Conservation (phyloP, 306 rosid genomes). For the Cucurbita pepo region DNA sequence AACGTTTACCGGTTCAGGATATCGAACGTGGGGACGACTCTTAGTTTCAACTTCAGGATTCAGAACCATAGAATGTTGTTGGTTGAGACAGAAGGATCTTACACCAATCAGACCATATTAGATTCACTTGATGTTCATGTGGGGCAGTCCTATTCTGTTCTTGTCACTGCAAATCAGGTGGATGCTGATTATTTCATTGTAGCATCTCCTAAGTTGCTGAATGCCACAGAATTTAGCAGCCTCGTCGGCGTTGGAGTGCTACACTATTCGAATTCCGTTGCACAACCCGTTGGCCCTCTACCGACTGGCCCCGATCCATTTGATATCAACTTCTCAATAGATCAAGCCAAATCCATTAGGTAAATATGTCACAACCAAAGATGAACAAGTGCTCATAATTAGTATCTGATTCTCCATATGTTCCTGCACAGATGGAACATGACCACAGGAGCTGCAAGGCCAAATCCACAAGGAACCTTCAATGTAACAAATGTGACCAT, state of each 20-base stretch:
- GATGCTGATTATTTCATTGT: conserved; percentile 58
- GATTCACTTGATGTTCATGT: conserved; percentile 81
- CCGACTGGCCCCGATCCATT: conserved; percentile 54
- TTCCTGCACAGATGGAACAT: conserved; percentile 52
- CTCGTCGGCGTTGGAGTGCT: conserved; percentile 42
- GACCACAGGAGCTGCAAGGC: conserved; percentile 80
- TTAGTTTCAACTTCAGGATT: conserved; percentile 75
- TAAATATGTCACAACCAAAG: conserved; percentile 6
- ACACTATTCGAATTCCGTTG: conserved; percentile 36
- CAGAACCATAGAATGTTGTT: conserved; percentile 45
- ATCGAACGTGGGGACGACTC: conserved; percentile 64
- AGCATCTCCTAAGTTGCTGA: conserved; percentile 47
- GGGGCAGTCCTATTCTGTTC: conserved; percentile 77
- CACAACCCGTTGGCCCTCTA: conserved; percentile 31
- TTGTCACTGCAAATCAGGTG: conserved; percentile 51
- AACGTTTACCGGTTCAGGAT: conserved; percentile 64
- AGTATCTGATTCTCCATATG: not conserved
- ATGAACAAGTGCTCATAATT: not conserved
- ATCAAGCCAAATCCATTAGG: conserved; percentile 65
- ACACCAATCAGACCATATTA: conserved; percentile 35
- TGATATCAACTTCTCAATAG: conserved; percentile 40
- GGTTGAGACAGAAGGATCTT: conserved; percentile 90
- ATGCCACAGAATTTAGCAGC: conserved; percentile 4
- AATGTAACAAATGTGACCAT: conserved; percentile 51
- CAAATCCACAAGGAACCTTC: conserved; percentile 76